Conservation (phyloP, 2,329 filamentous ascomycete genomes). For the Penicillium sp. region DNA sequence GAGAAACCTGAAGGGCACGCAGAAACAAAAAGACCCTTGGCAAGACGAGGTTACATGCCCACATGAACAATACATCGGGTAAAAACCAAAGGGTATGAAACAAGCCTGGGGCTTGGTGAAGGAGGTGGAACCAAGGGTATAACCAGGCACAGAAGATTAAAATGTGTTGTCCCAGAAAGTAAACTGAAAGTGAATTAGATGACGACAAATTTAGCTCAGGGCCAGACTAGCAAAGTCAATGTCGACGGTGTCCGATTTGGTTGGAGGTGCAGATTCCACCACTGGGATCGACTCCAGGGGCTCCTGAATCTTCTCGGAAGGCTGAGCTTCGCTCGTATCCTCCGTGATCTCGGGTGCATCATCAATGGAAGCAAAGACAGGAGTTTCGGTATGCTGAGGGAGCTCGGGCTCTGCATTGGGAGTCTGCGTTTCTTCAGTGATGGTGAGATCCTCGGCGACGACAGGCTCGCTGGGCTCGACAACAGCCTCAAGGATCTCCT, state of each 20-base stretch:
- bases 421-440: constrained; percentile 15
- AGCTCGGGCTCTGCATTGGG: constrained; percentile 10
- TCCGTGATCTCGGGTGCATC: constrained; percentile 61
- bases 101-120: constrained; percentile 5
- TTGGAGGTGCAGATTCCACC: constrained; percentile 18
- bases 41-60: background rate
- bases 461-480: constrained; percentile 5
- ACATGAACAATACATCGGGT: background rate
- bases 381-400: constrained; percentile 7
- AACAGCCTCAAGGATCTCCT: constrained; percentile 7
- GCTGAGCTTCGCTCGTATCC: constrained; percentile 6
- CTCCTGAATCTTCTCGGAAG: constrained; percentile 14
- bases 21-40: constrained; percentile 6
- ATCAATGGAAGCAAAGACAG: constrained; percentile 15
- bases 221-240: constrained; percentile 36
- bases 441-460: background rate
- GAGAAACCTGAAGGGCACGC: background rate
- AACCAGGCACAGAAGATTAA: constrained; percentile 20
- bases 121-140: constrained; percentile 21
- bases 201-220: constrained; percentile 27
- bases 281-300: constrained; percentile 14
- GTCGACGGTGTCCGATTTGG: constrained; percentile 31
- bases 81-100: constrained; percentile 4
- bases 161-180: constrained; percentile 18
- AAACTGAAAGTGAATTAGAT: constrained; percentile 8